phyloP scores from a whole-genome alignment of 257 asterid genomes.

The Apocynum venetum region DNA sequence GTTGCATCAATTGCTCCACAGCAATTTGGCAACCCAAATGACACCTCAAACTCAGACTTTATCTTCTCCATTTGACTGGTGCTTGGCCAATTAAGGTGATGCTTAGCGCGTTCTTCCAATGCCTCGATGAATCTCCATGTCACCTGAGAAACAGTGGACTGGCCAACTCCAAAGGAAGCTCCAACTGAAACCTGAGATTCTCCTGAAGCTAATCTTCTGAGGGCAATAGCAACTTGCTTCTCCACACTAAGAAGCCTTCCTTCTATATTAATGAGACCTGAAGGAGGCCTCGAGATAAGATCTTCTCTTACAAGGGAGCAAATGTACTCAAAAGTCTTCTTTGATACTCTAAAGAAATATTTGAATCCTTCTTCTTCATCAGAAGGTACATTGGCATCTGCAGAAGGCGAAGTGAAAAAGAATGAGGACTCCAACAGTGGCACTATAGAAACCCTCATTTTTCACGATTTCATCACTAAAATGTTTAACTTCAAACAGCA shows the following conservation, averaged over 20 bases:
- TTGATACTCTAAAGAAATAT: constrained; percentile 75
- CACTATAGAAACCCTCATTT: background rate
- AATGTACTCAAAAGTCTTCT: constrained; percentile 74
- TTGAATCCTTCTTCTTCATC: constrained; percentile 84
- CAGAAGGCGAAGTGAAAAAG: background rate
- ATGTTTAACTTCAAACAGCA: background rate
- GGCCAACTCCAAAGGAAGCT: constrained; percentile 94
- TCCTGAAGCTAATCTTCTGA: constrained; percentile 88
- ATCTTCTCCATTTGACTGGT: constrained; percentile 38
- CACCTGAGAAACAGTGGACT: constrained; percentile 95
- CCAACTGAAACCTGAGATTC: constrained; percentile 98
- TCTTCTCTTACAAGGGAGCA: constrained; percentile 88
- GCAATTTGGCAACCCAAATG: constrained; percentile 75
- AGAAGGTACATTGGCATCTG: constrained; percentile 46
- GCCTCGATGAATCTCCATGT: constrained; percentile 97
- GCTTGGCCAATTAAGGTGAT: constrained; percentile 91
- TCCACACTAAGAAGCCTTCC: constrained; percentile 97
- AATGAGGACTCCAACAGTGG: background rate
- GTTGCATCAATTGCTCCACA: constrained; percentile 94
- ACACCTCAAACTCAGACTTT: constrained; percentile 54
- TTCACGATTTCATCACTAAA: background rate
- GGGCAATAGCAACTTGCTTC: constrained; percentile 94
- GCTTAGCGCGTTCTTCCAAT: constrained; percentile 84
- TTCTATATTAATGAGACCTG: constrained; percentile 94
- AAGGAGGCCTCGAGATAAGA: constrained; percentile 96